Base-by-base conservation (phyloP, 1,284 basidiomycete species). In the Puccinia coronata region DNA sequence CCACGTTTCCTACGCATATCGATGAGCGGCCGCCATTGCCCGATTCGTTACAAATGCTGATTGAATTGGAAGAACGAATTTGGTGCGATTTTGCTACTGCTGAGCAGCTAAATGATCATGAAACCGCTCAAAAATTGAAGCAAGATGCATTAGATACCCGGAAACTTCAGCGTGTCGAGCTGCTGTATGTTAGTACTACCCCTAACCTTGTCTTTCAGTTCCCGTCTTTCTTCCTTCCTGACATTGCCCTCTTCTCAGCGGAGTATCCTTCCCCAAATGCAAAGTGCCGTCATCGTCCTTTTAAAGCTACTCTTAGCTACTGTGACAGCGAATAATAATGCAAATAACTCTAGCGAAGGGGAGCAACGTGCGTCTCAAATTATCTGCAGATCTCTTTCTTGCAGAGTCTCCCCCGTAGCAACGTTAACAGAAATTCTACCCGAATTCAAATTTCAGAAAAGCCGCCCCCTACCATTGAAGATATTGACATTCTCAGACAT, bases 401-500 rank as follows among this genome's bases (percentile, higher is more conserved):
- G 51, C 31, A 25, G 39, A 31, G 31, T 47, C 6, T 72, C 14
- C 18, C 43, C 16, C 25, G 9, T 41, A 43, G 28, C 8, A 16
- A 31, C 43, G 31, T 71, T 72, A 23, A 47, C 36, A 43, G 83
- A 31, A n/a, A 18, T 36, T 51, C 61, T 12, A 28, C 47, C 8
- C n/a, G n/a, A n/a, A 34, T 72, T 55, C 49, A 36, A 53, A 72
- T 39, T 34, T 83, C 85, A 83, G 86, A 87, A 36, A 86, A 90
- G 0, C 91, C 92, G 1, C 91, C 92, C 0, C 92, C 91, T 4
- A 93, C 93, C 0, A 88, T 95, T n/a, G 96, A 98, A 83, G 97
- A 99, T 84, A 91, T 95, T 78, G 97, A 99, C 86, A 92, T 97
- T 57, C 92, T 92, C 49, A 91, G 97, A 8, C 97, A 99, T 87